phyloP scores from a whole-genome alignment of 2,329 filamentous ascomycete genomes.

The Fusarium coicis region DNA sequence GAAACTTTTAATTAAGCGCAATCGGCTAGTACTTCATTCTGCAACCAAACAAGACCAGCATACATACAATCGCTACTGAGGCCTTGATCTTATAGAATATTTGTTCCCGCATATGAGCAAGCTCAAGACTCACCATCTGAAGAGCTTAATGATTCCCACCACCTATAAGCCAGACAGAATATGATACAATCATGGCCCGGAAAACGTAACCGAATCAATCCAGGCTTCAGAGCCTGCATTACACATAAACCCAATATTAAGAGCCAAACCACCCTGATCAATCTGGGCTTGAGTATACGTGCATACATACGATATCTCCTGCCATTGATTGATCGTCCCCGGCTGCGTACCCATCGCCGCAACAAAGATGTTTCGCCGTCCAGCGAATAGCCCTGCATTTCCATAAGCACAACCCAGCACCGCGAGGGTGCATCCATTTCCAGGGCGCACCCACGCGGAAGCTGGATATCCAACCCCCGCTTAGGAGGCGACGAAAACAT shows the following conservation, averaged over 20 bases:
- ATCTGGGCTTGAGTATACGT: not conserved
- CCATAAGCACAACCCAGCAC: not conserved
- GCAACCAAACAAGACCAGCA: not conserved
- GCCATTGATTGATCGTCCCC: not conserved
- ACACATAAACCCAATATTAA: not conserved
- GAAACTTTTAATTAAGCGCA: not conserved
- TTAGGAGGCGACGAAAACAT: rapidly evolving
- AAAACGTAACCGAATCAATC: not conserved
- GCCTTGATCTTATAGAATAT: not conserved
- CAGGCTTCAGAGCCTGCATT: not conserved
- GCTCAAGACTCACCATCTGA: no score
- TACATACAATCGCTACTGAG: not conserved
- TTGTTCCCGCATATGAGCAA: no score
- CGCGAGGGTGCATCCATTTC: not conserved
- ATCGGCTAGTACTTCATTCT: not conserved
- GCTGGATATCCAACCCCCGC: not conserved
- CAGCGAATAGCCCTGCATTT: not conserved
- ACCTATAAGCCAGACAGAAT: not conserved
- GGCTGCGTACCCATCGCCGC: not conserved
- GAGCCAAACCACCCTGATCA: not conserved
- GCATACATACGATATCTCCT: not conserved
- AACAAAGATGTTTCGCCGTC: not conserved
- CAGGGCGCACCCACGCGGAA: not conserved
- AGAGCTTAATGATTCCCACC: not conserved
- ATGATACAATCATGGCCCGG: not conserved